phyloP scores from a whole-genome alignment of 2,329 filamentous ascomycete genomes.

The Aulographum hederae region DNA sequence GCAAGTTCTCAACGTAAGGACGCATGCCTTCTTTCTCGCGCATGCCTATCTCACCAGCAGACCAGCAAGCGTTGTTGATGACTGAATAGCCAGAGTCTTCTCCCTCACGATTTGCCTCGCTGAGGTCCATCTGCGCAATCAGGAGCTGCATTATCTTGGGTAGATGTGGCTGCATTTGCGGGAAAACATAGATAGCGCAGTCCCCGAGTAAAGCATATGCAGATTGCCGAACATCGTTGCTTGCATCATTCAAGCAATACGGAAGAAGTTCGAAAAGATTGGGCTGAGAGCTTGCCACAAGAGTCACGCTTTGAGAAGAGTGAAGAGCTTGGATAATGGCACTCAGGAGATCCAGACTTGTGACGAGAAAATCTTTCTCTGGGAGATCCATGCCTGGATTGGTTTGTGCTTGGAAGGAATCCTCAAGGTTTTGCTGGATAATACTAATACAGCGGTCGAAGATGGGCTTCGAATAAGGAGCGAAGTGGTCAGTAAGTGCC shows the following conservation, averaged over 20 bases:
- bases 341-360: conserved; percentile 81
- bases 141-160: conserved; percentile 59
- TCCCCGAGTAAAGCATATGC: conserved; percentile 90
- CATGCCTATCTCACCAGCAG: conserved; percentile 78
- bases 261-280: conserved; percentile 79
- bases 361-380: conserved; percentile 94
- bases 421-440: conserved; percentile 79
- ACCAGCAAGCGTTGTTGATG: conserved; percentile 98
- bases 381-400: conserved; percentile 57
- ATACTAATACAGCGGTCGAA: conserved; percentile 80
- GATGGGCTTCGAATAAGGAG: conserved; percentile 70
- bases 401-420: conserved; percentile 49
- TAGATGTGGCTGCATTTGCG: conserved; percentile 58
- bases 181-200: conserved; percentile 82
- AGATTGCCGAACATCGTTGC: conserved; percentile 88
- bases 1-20: conserved; percentile 58
- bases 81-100: conserved; percentile 77
- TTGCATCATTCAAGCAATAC: conserved; percentile 80
- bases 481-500: conserved; percentile 65
- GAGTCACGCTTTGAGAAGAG: conserved; percentile 49
- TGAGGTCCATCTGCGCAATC: conserved; percentile 70
- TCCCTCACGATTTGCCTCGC: conserved; percentile 51
- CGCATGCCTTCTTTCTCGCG: conserved; percentile 54
- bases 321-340: conserved; percentile 84
- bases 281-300: conserved; percentile 59